Conservation (phyloP, 1,139 yeast species). For the Geotrichum aggregatum region DNA sequence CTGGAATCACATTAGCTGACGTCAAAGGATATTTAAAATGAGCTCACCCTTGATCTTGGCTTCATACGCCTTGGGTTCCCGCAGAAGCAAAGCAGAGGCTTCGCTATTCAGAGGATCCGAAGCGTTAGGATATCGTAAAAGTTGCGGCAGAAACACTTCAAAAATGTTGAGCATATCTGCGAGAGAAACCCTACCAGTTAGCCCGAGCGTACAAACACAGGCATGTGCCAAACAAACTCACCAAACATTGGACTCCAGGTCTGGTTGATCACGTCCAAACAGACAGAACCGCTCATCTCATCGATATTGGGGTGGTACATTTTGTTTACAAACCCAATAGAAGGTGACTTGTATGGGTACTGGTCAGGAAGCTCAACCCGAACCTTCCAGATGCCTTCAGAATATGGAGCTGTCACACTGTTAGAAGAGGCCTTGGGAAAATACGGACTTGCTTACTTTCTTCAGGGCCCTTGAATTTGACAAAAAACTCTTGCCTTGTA, state of each 20-base stretch:
- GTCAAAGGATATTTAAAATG: not conserved
- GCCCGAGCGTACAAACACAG: not conserved
- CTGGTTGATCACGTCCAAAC: slow-evolving; percentile 93
- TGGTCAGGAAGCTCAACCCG: slow-evolving; percentile 94
- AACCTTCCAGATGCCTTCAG: slow-evolving; percentile 85
- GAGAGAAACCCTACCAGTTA: no score
- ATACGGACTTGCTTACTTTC: slow-evolving; percentile 48
- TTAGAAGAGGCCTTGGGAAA: not conserved
- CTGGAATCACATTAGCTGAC: slow-evolving; percentile 15
- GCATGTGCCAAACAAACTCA: slow-evolving; percentile 18
- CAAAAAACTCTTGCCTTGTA: slow-evolving; percentile 72
- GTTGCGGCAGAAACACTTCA: slow-evolving; percentile 89
- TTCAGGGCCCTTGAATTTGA: slow-evolving; percentile 79
- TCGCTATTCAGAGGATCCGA: slow-evolving; percentile 90
- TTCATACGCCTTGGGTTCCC: slow-evolving; percentile 64
- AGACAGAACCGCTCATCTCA: slow-evolving; percentile 85
- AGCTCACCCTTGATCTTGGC: slow-evolving; percentile 54
- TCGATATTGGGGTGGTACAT: slow-evolving; percentile 82
- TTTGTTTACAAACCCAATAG: slow-evolving; percentile 87
- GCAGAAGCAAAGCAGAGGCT: slow-evolving; percentile 77
- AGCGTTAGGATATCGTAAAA: slow-evolving; percentile 88
- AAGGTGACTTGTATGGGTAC: slow-evolving; percentile 93
- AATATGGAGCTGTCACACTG: slow-evolving; percentile 57
- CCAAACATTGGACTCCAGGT: slow-evolving; percentile 99
- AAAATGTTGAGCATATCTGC: slow-evolving; percentile 67